Base-by-base conservation (phyloP, 73 alveolate species). In the Paramecium caudatum region DNA sequence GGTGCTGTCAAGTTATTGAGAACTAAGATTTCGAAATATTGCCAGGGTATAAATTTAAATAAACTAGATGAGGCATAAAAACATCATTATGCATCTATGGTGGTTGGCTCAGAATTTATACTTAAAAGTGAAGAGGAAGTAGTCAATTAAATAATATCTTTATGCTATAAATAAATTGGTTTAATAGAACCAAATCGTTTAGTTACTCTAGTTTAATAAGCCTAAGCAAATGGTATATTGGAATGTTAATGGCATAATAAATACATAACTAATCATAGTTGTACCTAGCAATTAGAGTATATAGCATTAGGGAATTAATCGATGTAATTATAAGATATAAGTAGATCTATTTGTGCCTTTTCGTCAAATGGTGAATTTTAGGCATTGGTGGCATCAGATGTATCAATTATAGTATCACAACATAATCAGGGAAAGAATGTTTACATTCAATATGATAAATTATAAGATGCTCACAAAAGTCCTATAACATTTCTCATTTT, bases 131-230 rank as follows among this genome's bases (percentile, higher is more conserved):
- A 62, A 23, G 21, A 23, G 15, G 43, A 62, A 62, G 21, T 62
- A 27, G 34, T 62, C n/a, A 34, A 62, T 30, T 43, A 62, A 27
- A 62, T 62, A 19, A 23, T 62, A 10, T 62, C 1, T 4, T 27
- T 62, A 34, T 62, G 82, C 9, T 30, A 62, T 62, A 23, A 62
- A 27, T 23, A 62, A 62, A 23, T 62, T 25, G 82, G 82, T 15
- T 23, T 62, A 62, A 62, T 62, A 19, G 82, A 62, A 62, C 82
- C 82, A 8, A 62, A 62, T 62, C 21, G 82, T 25, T 62, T 62
- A 27, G 82, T 62, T 6, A 62, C 43, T 34, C 4, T 62, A 7
- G 4, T 62, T 25, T 9, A 27, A 27, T 30, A 62, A 62, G 21
- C 41, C 4, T 3, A 62, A 62, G 82, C 82, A 62, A 27, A 62